Evolutionary conservation across 2,329 filamentous ascomycete genomes (phyloP), one percentile per base, ranked within the genome.

Genomic region (Neonectria neomacrospora): DNA sequence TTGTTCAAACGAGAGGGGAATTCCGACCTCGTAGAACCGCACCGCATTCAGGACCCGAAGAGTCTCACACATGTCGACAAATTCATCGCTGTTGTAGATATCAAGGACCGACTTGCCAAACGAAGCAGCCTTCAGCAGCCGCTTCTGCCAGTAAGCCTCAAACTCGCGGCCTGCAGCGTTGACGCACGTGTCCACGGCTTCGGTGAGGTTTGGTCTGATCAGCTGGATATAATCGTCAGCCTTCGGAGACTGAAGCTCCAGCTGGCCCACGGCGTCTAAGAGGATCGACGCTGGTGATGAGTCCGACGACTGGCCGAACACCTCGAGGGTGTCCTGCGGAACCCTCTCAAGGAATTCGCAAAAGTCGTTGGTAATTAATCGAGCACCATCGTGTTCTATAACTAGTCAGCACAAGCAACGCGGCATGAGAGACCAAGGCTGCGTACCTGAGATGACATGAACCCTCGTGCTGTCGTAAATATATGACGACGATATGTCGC

Each of bases 291-390:
- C 93, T 3, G 96, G 89, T 0, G 94, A 95, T 1, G 94, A 95
- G 59, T 93, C 93, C 3, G 95, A 96, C 1, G 93, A 93, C 53
- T 96, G 87, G 16, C 92, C 89, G 77, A 98, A 98, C 3, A 97
- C 93, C 60, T 97, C 91, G 61, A 96, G 91, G 0, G 91, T 94
- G 41, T 93, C 91, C 67, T 90, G 88, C 0, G 95, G 92, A 0
- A 99, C 94, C 74, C 94, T 94, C 73, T 99, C 94, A n/a, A 99
- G 76, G 74, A 98, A 98, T 71, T 99, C 96, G 79, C 95, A 98
- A n/a, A 92, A 90, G 73, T 97, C 93, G 72, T 96, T 97, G 3
- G 93, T 97, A 48, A 99, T 84, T 9, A 99, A 81, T 16, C 94
- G 88, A 23, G 97, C 90, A n/a, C 96, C 96, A 75, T 99, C 96